Conservation (phyloP, 2,329 filamentous ascomycete genomes). For the Annulohypoxylon truncatum region DNA sequence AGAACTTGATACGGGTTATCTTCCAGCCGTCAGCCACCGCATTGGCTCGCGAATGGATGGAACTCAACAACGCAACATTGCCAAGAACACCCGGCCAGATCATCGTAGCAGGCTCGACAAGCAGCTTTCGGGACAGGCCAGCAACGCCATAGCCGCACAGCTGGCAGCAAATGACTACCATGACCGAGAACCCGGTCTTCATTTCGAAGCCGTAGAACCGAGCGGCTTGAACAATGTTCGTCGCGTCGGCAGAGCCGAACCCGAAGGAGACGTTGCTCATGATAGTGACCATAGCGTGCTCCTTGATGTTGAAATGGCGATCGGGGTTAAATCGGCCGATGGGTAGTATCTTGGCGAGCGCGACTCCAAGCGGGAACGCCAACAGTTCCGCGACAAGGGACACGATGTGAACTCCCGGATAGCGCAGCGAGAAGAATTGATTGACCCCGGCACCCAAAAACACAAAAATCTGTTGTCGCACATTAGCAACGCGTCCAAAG, state of each 20-base stretch:
- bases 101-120: slow-evolving; percentile 60
- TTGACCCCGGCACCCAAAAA: slow-evolving; percentile 60
- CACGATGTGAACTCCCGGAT: slow-evolving; percentile 59
- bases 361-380: slow-evolving; percentile 56
- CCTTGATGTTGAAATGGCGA: slow-evolving; percentile 59
- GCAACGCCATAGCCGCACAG: slow-evolving; percentile 60
- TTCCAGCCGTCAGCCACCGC: slow-evolving; percentile 51
- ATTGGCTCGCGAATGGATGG: slow-evolving; percentile 54
- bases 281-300: slow-evolving; percentile 59
- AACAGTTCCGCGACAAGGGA: slow-evolving; percentile 59
- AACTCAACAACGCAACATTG: slow-evolving; percentile 59
- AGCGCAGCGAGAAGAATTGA: slow-evolving; percentile 60
- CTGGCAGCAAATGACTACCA: slow-evolving; percentile 46
- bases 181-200: slow-evolving; percentile 41
- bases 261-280: slow-evolving; percentile 63
- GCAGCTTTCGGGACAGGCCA: slow-evolving; percentile 57
- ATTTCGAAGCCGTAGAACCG: slow-evolving; percentile 56
- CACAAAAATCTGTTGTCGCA: slow-evolving; percentile 52
- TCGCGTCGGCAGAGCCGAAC: slow-evolving; percentile 57
- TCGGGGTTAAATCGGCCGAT: slow-evolving; percentile 56
- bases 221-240: slow-evolving; percentile 59
- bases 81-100: slow-evolving; percentile 65
- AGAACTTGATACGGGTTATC: slow-evolving; percentile 51
- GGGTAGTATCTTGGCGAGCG: slow-evolving; percentile 54
- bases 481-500: background rate